Evolutionary conservation across 768 basidiomycete genomes (phyloP).

Genomic region (Lactarius trivialis): DNA sequence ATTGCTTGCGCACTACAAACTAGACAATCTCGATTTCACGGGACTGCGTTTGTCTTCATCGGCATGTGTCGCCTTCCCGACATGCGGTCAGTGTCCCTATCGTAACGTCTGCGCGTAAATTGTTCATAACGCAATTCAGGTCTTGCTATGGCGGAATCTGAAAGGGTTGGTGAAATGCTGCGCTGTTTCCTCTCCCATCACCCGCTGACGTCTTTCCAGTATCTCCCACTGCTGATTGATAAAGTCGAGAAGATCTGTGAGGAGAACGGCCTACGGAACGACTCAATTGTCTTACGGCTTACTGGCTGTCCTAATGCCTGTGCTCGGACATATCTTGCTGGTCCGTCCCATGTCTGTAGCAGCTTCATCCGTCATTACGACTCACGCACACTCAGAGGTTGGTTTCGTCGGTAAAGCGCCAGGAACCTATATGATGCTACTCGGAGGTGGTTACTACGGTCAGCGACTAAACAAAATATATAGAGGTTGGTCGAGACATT

Average conservation of each 20-base stretch:
- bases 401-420: constrained; percentile 97
- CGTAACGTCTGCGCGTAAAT: neutral
- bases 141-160: constrained; percentile 75
- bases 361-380: neutral
- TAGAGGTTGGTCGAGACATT: constrained; percentile 44
- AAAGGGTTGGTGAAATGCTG: constrained; percentile 41
- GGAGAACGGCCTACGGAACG: constrained; percentile 86
- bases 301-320: constrained; percentile 95
- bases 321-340: constrained; percentile 87
- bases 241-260: constrained; percentile 96
- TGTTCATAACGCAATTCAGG: constrained; percentile 30
- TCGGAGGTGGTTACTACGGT: constrained; percentile 93
- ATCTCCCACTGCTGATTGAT: constrained; percentile 85
- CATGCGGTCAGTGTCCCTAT: constrained; percentile 53
- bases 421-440: constrained; percentile 87
- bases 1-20: constrained; percentile 75
- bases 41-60: constrained; percentile 84
- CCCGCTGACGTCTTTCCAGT: constrained; percentile 38
- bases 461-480: constrained; percentile 96
- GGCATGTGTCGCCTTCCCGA: constrained; percentile 96
- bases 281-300: constrained; percentile 98
- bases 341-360: constrained; percentile 33
- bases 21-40: constrained; percentile 78
- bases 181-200: neutral
- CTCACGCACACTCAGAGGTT: constrained; percentile 50